phyloP scores from a whole-genome alignment of 2,329 filamentous ascomycete species.

The Conoideocrella luteorostrata region DNA sequence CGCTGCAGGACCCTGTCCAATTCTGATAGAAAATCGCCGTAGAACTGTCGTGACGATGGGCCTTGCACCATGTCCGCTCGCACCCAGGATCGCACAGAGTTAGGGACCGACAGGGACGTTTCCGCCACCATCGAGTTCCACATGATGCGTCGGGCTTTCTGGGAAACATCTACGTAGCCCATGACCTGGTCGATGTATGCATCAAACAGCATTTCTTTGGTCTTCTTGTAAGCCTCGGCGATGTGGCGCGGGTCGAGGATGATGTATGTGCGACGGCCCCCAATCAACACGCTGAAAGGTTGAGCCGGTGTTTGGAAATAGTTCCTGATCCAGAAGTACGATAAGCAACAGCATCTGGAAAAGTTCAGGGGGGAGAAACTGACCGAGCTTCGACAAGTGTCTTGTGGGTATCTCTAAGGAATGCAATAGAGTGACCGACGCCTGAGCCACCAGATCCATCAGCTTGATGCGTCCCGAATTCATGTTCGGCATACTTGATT shows the following conservation, averaged over 20 bases:
- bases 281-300: background rate
- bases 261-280: background rate
- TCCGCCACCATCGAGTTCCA: background rate
- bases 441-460: background rate
- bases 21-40: background rate
- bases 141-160: background rate
- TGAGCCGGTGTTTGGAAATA: background rate
- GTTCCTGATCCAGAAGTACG: background rate
- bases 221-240: background rate
- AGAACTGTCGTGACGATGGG: background rate
- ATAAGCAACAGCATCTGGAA: background rate
- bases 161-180: background rate
- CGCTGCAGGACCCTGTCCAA: background rate
- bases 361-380: background rate
- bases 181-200: background rate
- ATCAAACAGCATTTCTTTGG: background rate
- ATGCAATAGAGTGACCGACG: background rate
- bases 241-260: background rate
- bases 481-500: background rate
- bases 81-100: background rate
- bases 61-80: background rate
- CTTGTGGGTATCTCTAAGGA: background rate
- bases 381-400: background rate
- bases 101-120: background rate
- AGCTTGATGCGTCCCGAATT: background rate